Evolutionary conservation across 1,139 yeast genomes (phyloP).

Genomic region (Suhomyces guaymorum): DNA sequence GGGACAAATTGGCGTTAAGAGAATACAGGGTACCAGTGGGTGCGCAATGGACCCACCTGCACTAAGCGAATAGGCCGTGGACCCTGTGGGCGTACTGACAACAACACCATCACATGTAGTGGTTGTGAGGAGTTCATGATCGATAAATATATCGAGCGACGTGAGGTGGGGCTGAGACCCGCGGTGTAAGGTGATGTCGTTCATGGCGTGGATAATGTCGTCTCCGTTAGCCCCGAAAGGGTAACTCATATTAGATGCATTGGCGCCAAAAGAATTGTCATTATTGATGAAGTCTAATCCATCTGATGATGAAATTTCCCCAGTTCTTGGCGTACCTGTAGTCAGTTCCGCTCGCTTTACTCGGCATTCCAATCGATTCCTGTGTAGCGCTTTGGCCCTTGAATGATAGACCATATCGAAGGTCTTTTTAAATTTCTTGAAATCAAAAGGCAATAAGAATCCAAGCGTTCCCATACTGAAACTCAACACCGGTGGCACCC

Average conservation of each 20-base stretch:
- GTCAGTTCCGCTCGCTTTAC: constrained; percentile 30
- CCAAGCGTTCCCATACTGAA: constrained; percentile 93
- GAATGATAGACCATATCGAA: constrained; percentile 67
- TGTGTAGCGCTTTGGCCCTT: constrained; percentile 67
- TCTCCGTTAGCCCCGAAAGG: no score
- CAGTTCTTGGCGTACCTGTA: background rate
- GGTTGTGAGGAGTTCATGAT: constrained; percentile 79
- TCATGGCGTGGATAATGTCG: constrained; percentile 71
- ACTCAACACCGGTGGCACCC: constrained; percentile 86
- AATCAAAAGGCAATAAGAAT: constrained; percentile 83
- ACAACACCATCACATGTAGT: constrained; percentile 91
- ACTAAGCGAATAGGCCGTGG: constrained; percentile 87
- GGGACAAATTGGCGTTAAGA: constrained; percentile 89
- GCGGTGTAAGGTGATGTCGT: constrained; percentile 84
- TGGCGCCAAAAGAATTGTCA: no score
- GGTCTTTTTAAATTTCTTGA: constrained; percentile 57
- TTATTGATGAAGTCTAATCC: no score
- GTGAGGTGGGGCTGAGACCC: constrained; percentile 88
- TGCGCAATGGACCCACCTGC: constrained; percentile 94
- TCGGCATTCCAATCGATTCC: constrained; percentile 78
- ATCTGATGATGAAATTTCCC: no score
- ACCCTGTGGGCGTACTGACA: constrained; percentile 89
- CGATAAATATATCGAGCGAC: constrained; percentile 76
- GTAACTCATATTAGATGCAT: no score
- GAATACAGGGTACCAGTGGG: constrained; percentile 79